These are phyloP conservation scores for Neurospora sublineolata DNA, from an alignment of 495 filamentous ascomycete species.

Conservation along the genomic window DNA sequence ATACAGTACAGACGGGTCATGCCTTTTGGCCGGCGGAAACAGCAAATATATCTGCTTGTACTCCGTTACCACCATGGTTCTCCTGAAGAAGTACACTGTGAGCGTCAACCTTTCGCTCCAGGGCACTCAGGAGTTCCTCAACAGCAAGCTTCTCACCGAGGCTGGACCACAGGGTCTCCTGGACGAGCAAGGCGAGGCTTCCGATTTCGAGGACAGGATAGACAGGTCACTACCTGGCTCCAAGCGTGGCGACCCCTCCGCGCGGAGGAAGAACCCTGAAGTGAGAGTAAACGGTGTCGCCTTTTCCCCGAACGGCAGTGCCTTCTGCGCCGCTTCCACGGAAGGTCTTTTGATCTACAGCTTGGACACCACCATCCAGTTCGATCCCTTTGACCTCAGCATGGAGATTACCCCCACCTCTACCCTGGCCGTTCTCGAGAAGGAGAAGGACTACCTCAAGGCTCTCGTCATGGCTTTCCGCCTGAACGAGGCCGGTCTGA, in stretches of 20 bases:
- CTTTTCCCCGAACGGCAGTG: constrained; percentile 77
- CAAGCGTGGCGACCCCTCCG: constrained; percentile 68
- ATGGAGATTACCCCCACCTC: constrained; percentile 78
- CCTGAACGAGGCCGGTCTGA: constrained; percentile 66
- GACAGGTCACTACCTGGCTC: constrained; percentile 81
- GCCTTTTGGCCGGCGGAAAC: constrained; percentile 80
- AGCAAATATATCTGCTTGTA: constrained; percentile 98
- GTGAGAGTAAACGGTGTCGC: constrained; percentile 75
- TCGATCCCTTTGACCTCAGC: constrained; percentile 94
- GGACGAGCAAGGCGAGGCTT: constrained; percentile 77
- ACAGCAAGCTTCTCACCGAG: constrained; percentile 82
- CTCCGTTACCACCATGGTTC: constrained; percentile 71
- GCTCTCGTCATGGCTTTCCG: constrained; percentile 95
- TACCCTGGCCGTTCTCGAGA: constrained; percentile 60
- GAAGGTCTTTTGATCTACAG: constrained; percentile 90
- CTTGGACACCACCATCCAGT: constrained; percentile 65
- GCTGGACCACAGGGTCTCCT: constrained; percentile 73
- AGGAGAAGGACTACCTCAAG: constrained; percentile 73
- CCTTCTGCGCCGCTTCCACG: constrained; percentile 90
- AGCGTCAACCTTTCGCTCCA: constrained; percentile 88
- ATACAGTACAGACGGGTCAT: constrained; percentile 85
- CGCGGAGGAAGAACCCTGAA: constrained; percentile 63
- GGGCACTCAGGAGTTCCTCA: constrained; percentile 92
- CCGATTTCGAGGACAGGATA: constrained; percentile 74
- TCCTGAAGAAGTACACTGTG: constrained; percentile 91